Percentiles rank a stretch among this genome's conserved stretches.
phyloP scores from a whole-genome alignment of 148 eudicot species.

The Pharnaceum exiguum region DNA sequence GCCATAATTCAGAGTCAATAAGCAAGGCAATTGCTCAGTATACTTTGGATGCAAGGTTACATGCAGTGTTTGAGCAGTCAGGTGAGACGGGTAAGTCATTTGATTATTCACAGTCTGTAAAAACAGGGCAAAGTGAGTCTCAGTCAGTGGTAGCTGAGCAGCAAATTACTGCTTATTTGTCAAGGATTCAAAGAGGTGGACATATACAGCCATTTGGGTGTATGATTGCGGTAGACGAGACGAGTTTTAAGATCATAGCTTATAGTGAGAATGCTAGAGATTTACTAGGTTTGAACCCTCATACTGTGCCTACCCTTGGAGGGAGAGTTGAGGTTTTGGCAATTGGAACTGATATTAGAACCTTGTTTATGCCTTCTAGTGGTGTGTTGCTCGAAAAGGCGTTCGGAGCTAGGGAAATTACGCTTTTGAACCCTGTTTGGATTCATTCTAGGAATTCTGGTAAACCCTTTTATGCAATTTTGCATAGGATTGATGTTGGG shows the following conservation, averaged over 20 bases:
- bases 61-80: constrained; percentile 73
- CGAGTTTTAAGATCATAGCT: constrained; percentile 54
- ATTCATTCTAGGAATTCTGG: constrained; percentile 67
- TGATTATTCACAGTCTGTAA: constrained; percentile 69
- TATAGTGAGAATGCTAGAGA: constrained; percentile 69
- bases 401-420: constrained; percentile 64
- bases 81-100: constrained; percentile 74
- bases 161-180: constrained; percentile 74
- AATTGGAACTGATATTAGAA: constrained; percentile 63
- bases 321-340: constrained; percentile 35
- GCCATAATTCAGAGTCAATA: constrained; percentile 27
- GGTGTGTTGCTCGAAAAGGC: constrained; percentile 50
- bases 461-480: constrained; percentile 81
- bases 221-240: constrained; percentile 62
- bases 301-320: constrained; percentile 45
- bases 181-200: constrained; percentile 84
- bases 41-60: constrained; percentile 72
- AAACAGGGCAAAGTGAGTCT: constrained; percentile 21
- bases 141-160: constrained; percentile 58
- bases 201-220: constrained; percentile 86
- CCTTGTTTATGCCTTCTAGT: constrained; percentile 57
- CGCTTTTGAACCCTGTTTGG: constrained; percentile 79
- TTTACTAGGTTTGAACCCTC: constrained; percentile 52
- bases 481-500: constrained; percentile 94
- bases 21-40: constrained; percentile 74